A percentile compares a stretch with the other conserved stretches of the same genome.
phyloP scores from a whole-genome alignment of 2,329 filamentous ascomycete genomes.

The Colletotrichum acutatum region DNA sequence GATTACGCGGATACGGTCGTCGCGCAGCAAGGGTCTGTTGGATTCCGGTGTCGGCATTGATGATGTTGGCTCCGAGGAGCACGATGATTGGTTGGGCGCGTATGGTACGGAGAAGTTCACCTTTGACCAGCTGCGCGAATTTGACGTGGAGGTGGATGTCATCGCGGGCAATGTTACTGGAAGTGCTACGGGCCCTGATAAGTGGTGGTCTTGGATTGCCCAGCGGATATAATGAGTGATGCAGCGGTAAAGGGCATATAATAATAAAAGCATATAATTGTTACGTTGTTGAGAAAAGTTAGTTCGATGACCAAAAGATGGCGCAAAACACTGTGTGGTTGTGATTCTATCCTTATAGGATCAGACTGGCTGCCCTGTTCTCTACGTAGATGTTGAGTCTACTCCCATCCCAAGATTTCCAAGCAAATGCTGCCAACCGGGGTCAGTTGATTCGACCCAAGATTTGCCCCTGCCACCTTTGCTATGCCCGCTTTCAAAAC shows the following conservation, averaged over 20 bases:
- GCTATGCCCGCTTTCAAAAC: slow-evolving; percentile 33
- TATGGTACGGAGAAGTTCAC: slow-evolving; percentile 81
- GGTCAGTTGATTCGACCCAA: slow-evolving; percentile 37
- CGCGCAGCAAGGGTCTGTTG: slow-evolving; percentile 82
- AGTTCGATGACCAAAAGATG: too few species aligned
- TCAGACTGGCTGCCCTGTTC: slow-evolving; percentile 13
- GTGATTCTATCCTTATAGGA: slow-evolving; percentile 9
- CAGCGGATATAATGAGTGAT: slow-evolving; percentile 56
- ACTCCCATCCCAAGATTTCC: slow-evolving; percentile 38
- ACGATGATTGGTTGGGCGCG: slow-evolving; percentile 86
- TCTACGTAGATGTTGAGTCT: slow-evolving; percentile 56
- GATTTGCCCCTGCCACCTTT: slow-evolving; percentile 26
- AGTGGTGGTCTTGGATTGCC: slow-evolving; percentile 93
- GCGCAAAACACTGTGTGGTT: slow-evolving; percentile 4
- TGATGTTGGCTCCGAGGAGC: slow-evolving; percentile 72
- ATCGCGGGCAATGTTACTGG: slow-evolving; percentile 77
- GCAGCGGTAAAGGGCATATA: slow-evolving; percentile 19
- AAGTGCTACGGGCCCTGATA: slow-evolving; percentile 77
- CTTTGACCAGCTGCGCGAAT: slow-evolving; percentile 86
- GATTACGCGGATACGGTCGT: slow-evolving; percentile 80
- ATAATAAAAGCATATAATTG: slow-evolving; percentile 14
- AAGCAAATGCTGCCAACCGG: slow-evolving; percentile 25
- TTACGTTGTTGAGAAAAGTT: neutral
- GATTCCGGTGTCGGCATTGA: slow-evolving; percentile 81
- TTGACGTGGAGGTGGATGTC: slow-evolving; percentile 82